A percentile compares a stretch with the other conserved stretches of the same genome.
Evolutionary conservation across 1,284 basidiomycete species (phyloP).

Genomic region (Ceratobasidium theobromae): DNA sequence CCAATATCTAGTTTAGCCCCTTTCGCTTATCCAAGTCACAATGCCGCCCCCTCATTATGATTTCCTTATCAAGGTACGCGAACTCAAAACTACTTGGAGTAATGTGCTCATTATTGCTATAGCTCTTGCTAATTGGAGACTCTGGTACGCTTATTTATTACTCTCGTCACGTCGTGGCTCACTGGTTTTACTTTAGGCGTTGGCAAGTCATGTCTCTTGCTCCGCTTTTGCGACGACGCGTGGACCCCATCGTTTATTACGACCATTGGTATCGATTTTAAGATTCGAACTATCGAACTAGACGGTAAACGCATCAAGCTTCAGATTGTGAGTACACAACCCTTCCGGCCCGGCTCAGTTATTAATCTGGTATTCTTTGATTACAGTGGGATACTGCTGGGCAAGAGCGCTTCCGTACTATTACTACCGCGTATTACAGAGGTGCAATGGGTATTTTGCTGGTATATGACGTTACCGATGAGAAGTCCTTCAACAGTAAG

Average conservation of each 20-base stretch:
- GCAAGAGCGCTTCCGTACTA: constrained; percentile 98
- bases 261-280: constrained; percentile 96
- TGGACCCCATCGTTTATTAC: constrained; percentile 99
- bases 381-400: constrained; percentile 96
- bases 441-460: constrained; percentile 99
- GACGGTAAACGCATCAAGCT: constrained; percentile 96
- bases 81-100: background rate
- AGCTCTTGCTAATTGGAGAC: constrained; percentile 96
- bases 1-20: background rate
- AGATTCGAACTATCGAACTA: constrained; percentile 95
- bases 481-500: constrained; percentile 96
- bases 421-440: constrained; percentile 99
- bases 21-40: constrained; percentile 1
- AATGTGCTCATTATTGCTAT: constrained; percentile 22
- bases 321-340: constrained; percentile 73
- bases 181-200: constrained; percentile 61
- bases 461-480: constrained; percentile 98
- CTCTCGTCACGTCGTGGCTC: constrained; percentile 13
- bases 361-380: background rate
- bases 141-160: constrained; percentile 63
- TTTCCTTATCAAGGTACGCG: constrained; percentile 84
- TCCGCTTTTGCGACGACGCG: constrained; percentile 99
- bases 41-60: constrained; percentile 89
- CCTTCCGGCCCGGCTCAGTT: background rate
- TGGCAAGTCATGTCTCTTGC: constrained; percentile 96